Percentiles rank a stretch among this genome's conserved stretches.
These are phyloP conservation scores for Cystoisospora suis DNA, from an alignment of 169 alveolate species.

Conservation along the genomic window DNA sequence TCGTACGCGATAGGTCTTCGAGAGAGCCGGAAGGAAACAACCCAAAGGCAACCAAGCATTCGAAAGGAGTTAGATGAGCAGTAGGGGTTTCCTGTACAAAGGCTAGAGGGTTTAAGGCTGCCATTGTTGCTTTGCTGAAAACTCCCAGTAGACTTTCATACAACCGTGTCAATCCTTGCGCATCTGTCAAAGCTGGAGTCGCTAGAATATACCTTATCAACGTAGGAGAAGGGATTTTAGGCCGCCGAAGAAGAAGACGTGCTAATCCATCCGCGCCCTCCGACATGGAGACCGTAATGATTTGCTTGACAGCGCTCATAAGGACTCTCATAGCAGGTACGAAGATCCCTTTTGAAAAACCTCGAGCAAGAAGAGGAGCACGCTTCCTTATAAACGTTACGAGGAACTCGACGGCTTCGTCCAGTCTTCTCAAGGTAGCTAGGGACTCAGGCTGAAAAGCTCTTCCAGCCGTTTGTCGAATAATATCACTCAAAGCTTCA, in stretches of 20 bases:
- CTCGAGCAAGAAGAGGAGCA: neutral
- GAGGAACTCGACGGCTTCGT: neutral
- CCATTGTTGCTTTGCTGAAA: neutral
- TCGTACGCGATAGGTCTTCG: no score
- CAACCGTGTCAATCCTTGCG: neutral
- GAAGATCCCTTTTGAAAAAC: neutral
- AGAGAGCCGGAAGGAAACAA: neutral
- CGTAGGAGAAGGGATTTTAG: neutral
- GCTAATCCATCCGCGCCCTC: conserved; percentile 1
- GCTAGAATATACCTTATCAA: neutral
- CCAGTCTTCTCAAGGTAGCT: neutral
- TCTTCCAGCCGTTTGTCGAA: neutral
- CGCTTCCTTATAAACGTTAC: neutral
- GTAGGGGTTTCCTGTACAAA: neutral
- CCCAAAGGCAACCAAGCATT: neutral
- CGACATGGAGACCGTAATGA: neutral
- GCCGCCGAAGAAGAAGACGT: neutral
- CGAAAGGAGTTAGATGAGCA: neutral
- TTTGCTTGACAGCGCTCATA: neutral
- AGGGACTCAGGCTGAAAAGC: neutral
- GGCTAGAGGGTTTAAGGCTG: neutral
- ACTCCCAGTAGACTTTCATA: neutral
- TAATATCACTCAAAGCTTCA: neutral
- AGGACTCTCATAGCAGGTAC: neutral
- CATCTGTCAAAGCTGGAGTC: neutral